Conservation (phyloP, 2,329 filamentous ascomycete genomes). For the Hypoxylon sp. region DNA sequence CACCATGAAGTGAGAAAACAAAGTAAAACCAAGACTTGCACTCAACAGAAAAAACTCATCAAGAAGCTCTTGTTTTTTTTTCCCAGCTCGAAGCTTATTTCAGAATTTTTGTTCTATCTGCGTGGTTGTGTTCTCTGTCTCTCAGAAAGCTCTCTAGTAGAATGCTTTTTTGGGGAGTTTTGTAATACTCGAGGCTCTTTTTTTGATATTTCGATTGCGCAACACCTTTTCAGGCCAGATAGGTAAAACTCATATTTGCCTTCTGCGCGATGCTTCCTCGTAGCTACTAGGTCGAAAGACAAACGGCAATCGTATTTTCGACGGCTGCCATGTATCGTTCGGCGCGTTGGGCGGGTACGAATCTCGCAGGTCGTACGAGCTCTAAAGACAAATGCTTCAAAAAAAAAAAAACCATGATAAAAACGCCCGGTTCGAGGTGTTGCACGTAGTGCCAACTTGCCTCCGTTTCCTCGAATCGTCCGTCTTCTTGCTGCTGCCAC, state of each 20-base stretch:
- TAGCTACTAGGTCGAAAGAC: constrained; percentile 38
- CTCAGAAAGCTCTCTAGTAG: constrained; percentile 36
- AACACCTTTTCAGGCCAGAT: constrained; percentile 47
- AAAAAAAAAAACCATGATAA: constrained; percentile 32
- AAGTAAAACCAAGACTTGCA: constrained; percentile 24
- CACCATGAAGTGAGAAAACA: constrained; percentile 14
- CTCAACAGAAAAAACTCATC: constrained; percentile 21
- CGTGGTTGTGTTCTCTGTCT: constrained; percentile 42
- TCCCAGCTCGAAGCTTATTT: constrained; percentile 41
- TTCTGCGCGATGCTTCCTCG: constrained; percentile 31
- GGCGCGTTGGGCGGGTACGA: constrained; percentile 35
- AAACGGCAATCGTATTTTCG: constrained; percentile 40
- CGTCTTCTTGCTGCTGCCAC: constrained; percentile 11
- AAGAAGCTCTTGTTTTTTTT: constrained; percentile 4
- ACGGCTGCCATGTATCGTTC: constrained; percentile 41
- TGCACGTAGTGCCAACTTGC: constrained; percentile 25
- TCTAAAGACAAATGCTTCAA: constrained; percentile 26
- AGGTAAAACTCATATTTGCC: constrained; percentile 35
- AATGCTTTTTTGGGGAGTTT: constrained; percentile 26
- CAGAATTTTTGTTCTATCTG: constrained; percentile 47
- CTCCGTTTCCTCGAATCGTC: constrained; percentile 27
- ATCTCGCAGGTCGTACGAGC: constrained; percentile 20
- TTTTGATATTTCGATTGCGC: constrained; percentile 42
- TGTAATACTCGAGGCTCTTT: constrained; percentile 34
- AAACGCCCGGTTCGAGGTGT: constrained; percentile 34